phyloP scores from a whole-genome alignment of 2,329 filamentous ascomycete species.

The Orbilia brochopaga region DNA sequence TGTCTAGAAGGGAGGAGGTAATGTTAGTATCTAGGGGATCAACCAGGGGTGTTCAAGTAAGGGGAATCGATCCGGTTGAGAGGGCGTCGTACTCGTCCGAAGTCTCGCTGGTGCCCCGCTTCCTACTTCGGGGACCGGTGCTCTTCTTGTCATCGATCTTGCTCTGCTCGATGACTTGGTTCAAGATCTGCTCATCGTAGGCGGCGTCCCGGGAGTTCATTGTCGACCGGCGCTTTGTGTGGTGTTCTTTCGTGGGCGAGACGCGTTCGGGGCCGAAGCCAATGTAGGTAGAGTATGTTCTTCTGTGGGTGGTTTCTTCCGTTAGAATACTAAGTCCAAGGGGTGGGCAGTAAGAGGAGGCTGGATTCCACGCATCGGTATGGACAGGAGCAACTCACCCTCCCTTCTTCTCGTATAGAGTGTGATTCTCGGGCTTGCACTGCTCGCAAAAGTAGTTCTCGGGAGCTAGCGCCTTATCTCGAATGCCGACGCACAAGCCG shows the following conservation, averaged over 20 bases:
- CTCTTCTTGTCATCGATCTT: constrained; percentile 75
- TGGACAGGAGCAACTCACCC: constrained; percentile 69
- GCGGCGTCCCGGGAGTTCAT: constrained; percentile 97
- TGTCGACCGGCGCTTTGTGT: constrained; percentile 85
- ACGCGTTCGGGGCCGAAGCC: constrained; percentile 45
- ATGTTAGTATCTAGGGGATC: constrained; percentile 50
- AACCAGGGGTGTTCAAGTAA: constrained; percentile 2
- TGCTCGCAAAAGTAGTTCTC: constrained; percentile 98
- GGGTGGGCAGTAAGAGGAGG: not conserved
- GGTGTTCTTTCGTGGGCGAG: constrained; percentile 57
- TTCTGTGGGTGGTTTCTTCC: constrained; percentile 59
- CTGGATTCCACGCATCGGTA: constrained; percentile 4
- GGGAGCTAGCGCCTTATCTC: constrained; percentile 88
- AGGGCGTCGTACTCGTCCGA: constrained; percentile 75
- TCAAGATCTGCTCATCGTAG: constrained; percentile 90
- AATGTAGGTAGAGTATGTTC: constrained; percentile 71
- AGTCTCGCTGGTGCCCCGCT: constrained; percentile 86
- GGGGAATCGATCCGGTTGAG: constrained; percentile 14
- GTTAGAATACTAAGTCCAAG: constrained; percentile 33
- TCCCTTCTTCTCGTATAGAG: constrained; percentile 77
- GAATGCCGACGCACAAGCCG: constrained; percentile 94
- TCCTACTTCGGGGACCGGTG: constrained; percentile 69
- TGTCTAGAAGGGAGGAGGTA: constrained; percentile 34
- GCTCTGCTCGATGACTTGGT: constrained; percentile 93
- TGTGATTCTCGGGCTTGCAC: constrained; percentile 74